These are phyloP conservation scores for Phytopythium aichiense DNA, from an alignment of 352 stramenopile species.

Conservation along the genomic window DNA sequence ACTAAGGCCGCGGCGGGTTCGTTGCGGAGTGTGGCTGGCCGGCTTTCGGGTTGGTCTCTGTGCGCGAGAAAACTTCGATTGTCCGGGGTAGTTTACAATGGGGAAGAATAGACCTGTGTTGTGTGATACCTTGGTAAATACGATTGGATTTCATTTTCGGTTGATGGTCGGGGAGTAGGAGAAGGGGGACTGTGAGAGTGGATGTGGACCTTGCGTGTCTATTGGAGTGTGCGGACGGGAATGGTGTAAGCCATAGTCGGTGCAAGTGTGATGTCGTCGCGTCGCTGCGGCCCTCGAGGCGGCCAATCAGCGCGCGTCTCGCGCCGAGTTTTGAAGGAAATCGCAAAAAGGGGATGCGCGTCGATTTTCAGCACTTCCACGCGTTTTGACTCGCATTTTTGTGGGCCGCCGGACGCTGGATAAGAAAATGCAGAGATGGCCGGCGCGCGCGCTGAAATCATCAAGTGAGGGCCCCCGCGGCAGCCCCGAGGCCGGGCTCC, in stretches of 20 bases:
- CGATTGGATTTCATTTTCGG: too few species aligned
- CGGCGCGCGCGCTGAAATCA: conserved; percentile 8
- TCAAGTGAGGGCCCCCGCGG: conserved; percentile 5
- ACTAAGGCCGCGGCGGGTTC: too few species aligned
- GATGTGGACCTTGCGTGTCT: neutral
- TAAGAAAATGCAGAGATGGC: conserved; percentile 9
- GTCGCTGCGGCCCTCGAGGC: neutral
- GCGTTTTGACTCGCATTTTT: neutral
- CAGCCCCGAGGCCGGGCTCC: too few species aligned
- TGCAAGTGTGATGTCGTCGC: neutral
- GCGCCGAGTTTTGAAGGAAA: neutral
- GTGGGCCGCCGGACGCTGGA: neutral
- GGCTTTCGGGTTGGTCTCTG: too few species aligned
- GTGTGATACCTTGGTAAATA: too few species aligned
- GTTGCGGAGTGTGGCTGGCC: too few species aligned
- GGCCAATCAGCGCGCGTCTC: neutral
- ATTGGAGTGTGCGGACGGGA: neutral
- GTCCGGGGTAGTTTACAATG: too few species aligned
- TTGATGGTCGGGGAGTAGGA: too few species aligned
- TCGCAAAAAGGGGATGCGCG: neutral
- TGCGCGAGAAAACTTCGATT: too few species aligned
- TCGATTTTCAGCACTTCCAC: neutral
- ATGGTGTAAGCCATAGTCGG: neutral
- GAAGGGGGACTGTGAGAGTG: neutral
- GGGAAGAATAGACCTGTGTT: too few species aligned